Percentiles rank a stretch among this genome's conserved stretches.
Conservation (phyloP, 352 stramenopile species). For the Phytophthora colocasiae region DNA sequence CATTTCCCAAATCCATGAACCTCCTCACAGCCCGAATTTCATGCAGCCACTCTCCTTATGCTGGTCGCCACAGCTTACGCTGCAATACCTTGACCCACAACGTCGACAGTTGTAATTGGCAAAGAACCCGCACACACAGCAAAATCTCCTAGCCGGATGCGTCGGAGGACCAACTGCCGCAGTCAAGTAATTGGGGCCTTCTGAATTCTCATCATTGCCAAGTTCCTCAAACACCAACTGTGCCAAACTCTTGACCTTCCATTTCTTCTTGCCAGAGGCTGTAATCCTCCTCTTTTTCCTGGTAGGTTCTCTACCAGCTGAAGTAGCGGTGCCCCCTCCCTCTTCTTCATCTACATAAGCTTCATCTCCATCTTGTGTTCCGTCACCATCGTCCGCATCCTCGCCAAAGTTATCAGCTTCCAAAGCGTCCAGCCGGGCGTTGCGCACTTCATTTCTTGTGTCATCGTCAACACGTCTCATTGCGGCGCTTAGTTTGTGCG, state of each 20-base stretch:
- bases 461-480: conserved; percentile 88
- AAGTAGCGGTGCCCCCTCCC: conserved; percentile 7
- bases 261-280: conserved; percentile 42
- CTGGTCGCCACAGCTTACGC: conserved; percentile 83
- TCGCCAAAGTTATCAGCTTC: conserved; percentile 91
- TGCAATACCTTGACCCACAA: conserved; percentile 69
- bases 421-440: conserved; percentile 86
- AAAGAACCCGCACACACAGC: conserved; percentile 87
- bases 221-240: conserved; percentile 90
- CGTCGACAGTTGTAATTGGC: conserved; percentile 80
- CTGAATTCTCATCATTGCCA: conserved; percentile 27
- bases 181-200: conserved; percentile 73
- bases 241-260: conserved; percentile 90
- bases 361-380: conserved; percentile 47
- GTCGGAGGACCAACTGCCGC: conserved; percentile 66
- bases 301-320: conserved; percentile 14
- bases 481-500: conserved; percentile 78
- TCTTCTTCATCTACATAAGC: conserved; percentile 79
- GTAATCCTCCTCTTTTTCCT: conserved; percentile 52
- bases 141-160: conserved; percentile 81
- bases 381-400: conserved; percentile 63
- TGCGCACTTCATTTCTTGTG: conserved; percentile 83
- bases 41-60: conserved; percentile 92
- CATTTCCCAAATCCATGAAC: neutral
- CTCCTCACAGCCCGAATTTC: conserved; percentile 80